Conservation (phyloP, 768 basidiomycete genomes). For the Calocybe indica region DNA sequence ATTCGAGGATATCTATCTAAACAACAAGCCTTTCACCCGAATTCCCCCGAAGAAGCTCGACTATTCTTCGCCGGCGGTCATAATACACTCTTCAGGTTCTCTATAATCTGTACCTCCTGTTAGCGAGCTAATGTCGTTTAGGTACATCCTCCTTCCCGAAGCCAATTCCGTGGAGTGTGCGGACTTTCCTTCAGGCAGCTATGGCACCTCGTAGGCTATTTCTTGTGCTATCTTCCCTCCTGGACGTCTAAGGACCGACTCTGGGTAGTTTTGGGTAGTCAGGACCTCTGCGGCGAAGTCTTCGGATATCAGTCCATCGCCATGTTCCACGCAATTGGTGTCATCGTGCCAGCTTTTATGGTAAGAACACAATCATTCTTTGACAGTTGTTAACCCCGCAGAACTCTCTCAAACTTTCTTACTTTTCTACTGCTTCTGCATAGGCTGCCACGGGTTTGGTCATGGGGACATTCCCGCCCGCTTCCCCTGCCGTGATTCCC, state of each 20-base stretch:
- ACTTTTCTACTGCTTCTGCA: background rate
- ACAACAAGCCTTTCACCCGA: background rate
- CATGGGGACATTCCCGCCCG: constrained; percentile 5
- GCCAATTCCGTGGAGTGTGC: constrained; percentile 12
- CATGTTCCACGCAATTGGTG: constrained; percentile 5
- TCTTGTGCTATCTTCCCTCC: no score
- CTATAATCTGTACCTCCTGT: background rate
- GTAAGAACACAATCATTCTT: background rate
- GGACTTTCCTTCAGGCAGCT: constrained; percentile 9
- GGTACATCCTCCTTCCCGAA: constrained; percentile 21
- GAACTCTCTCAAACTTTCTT: background rate
- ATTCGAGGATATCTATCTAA: constrained; percentile 9
- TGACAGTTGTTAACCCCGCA: no score
- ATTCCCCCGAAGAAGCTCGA: constrained; percentile 6
- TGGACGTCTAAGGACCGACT: background rate
- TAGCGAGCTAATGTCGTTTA: background rate
- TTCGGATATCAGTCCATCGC: constrained; percentile 2
- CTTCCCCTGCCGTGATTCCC: constrained; percentile 7
- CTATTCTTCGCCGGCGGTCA: constrained; percentile 2
- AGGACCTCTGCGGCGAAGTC: constrained; percentile 1
- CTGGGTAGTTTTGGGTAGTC: constrained; percentile 1
- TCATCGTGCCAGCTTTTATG: constrained; percentile 1
- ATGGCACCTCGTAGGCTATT: constrained; percentile 10
- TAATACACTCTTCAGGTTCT: constrained; percentile 19
- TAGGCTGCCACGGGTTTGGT: constrained; percentile 4